Evolutionary conservation across 2,329 filamentous ascomycete genomes (phyloP), one percentile per base, ranked within the genome.

Genomic region (Mycogone perniciosa): DNA sequence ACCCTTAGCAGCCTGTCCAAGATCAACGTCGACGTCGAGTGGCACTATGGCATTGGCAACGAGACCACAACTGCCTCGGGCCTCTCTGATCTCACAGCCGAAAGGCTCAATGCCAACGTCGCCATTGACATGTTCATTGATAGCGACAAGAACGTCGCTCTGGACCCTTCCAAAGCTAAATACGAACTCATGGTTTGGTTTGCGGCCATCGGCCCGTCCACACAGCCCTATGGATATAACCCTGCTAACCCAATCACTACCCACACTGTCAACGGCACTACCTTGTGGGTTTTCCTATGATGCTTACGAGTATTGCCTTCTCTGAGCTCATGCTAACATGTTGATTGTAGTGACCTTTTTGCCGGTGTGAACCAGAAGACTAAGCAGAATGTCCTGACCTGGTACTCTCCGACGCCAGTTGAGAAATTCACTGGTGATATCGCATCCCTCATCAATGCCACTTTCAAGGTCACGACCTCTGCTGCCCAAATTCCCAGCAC

Each of bases 131-230:
- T 81, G 71, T 82, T 81, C 63, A 63, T 81, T 48, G 77, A 80
- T 55, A 60, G 57, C 29, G 69, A 77, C 59, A 60, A 69, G 48
- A 58, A 55, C 1, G 69, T 61, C 1, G 65, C 79, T 0, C 52
- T 61, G 40, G 62, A 73, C 61, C 74, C 69, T 39, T 60, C 61
- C 1, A 65, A 67, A 4, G 73, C 79, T 2, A 57, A 59, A 7
- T 76, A 72, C 64, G 79, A 81, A 66, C 68, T 81, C 64, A 81
- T 81, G 76, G 70, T 81, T 34, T 80, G 76, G 76, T 72, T 81
- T 54, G 76, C 70, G 3, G 64, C 66, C 4, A 73, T 74, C 43
- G 77, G 77, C 2, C 11, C 62, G 2, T 64, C 71, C 2, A 71
- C 76, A 1, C 70, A 77, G 54, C 74, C 76, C 29, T 70, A 80